Evolutionary conservation across 495 filamentous ascomycete species (phyloP).

Genomic region (Podospora conica): DNA sequence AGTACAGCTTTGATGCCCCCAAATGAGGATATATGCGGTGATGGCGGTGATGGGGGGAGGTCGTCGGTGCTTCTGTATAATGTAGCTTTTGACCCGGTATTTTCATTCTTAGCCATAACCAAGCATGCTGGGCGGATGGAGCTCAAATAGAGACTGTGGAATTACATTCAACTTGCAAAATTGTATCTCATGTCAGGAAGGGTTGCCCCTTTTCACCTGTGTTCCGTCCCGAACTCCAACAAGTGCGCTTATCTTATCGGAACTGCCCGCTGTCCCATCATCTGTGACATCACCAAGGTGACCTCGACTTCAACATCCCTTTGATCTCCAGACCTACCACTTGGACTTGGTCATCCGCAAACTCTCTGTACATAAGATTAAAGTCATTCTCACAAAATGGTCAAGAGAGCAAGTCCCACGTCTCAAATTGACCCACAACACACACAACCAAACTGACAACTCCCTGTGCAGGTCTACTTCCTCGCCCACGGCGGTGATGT

Average conservation of each 20-base stretch:
- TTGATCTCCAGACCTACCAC: not conserved
- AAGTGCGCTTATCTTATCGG: constrained; percentile 25
- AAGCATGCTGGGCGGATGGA: not conserved
- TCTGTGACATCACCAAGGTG: constrained; percentile 7
- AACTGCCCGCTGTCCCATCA: not conserved
- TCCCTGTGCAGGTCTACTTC: constrained; percentile 42
- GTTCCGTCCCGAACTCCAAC: not conserved
- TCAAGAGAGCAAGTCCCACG: not conserved
- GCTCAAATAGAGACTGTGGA: not conserved
- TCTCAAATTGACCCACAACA: not conserved
- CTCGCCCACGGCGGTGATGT: constrained; percentile 48
- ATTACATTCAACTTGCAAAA: not conserved
- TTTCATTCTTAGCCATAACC: not conserved
- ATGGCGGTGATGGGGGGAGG: not conserved
- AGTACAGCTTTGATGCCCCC: constrained; percentile 77
- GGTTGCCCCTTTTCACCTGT: not conserved
- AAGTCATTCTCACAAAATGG: not conserved
- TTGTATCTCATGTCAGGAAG: not conserved
- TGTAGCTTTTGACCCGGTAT: not conserved
- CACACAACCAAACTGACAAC: not conserved
- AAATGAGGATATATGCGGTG: constrained; percentile 40
- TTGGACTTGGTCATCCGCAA: not conserved
- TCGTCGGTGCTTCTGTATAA: not conserved
- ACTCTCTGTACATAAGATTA: not conserved
- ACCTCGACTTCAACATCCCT: not conserved